phyloP scores from a whole-genome alignment of 2,329 filamentous ascomycete species.

The Tolypocladium tropicale region DNA sequence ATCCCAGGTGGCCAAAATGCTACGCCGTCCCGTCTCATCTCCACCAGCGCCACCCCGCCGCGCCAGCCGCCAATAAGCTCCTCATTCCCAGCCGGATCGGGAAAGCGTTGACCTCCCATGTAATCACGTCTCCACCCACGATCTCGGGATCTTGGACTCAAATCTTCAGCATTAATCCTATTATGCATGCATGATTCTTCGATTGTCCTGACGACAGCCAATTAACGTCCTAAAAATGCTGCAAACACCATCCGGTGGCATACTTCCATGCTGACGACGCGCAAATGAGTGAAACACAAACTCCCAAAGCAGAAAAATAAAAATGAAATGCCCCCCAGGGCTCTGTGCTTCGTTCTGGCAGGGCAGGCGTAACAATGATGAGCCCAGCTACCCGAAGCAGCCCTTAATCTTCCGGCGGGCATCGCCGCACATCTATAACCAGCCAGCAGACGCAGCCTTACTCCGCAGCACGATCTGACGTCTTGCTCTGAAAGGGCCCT shows the following conservation, averaged over 20 bases:
- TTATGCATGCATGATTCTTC: no score
- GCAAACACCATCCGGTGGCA: background rate
- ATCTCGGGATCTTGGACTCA: no score
- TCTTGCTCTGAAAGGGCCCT: no score
- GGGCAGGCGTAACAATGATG: background rate
- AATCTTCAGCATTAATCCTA: no score
- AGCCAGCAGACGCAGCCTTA: background rate
- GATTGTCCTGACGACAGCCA: background rate
- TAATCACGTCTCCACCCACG: no score
- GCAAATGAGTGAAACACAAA: background rate
- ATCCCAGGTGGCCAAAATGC: background rate
- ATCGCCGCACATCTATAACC: background rate
- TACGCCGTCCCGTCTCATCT: background rate
- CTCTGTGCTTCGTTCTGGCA: background rate
- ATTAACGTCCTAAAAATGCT: background rate
- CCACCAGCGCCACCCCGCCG: background rate
- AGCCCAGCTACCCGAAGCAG: background rate
- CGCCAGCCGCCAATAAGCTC: constrained; percentile 3
- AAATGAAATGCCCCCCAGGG: background rate
- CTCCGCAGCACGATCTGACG: background rate
- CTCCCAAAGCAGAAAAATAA: background rate
- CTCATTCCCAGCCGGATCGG: background rate
- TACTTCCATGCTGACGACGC: background rate
- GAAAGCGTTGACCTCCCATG: background rate
- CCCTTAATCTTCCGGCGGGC: background rate